Evolutionary conservation across 306 rosid genomes (phyloP).

Genomic region (Casuarina equisetifolia): DNA sequence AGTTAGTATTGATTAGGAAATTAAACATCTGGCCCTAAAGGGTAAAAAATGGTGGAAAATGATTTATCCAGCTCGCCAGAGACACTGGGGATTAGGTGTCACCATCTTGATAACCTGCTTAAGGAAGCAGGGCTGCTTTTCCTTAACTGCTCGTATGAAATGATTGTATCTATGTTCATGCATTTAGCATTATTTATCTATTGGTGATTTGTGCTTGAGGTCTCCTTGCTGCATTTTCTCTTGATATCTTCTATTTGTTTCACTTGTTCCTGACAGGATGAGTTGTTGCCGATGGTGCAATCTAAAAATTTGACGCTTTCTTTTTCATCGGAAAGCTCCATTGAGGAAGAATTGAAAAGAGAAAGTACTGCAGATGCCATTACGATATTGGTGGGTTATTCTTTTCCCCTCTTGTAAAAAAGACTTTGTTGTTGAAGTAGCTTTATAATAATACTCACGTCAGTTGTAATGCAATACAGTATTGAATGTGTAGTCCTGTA

Average conservation of each 20-base stretch:
- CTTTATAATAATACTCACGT: background rate
- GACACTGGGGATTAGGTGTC: background rate
- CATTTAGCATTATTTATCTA: background rate
- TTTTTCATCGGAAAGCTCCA: constrained; percentile 96
- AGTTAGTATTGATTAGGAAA: background rate
- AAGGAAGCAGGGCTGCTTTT: background rate
- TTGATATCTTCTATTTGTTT: constrained; percentile 11
- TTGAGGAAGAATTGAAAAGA: constrained; percentile 94
- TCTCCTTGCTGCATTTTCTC: constrained; percentile 22
- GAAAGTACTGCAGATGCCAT: constrained; percentile 96
- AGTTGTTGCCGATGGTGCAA: constrained; percentile 75
- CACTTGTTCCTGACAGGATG: constrained; percentile 54
- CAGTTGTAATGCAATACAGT: constrained; percentile 3
- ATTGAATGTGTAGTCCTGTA: constrained; percentile 23
- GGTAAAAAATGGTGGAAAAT: background rate
- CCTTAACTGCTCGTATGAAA: constrained; percentile 13
- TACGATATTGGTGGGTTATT: constrained; percentile 74
- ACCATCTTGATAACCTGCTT: background rate
- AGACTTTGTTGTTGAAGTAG: background rate
- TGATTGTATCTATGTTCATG: constrained; percentile 13
- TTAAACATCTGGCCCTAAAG: background rate
- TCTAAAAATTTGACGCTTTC: constrained; percentile 82
- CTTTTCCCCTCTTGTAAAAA: constrained; percentile 9
- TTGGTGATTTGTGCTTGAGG: constrained; percentile 10
- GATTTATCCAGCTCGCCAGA: background rate